A percentile compares a stretch with the other conserved stretches of the same genome.
These are phyloP conservation scores for Ceratocystis colombiana DNA, from an alignment of 2,329 filamentous ascomycete species.

Conservation along the genomic window DNA sequence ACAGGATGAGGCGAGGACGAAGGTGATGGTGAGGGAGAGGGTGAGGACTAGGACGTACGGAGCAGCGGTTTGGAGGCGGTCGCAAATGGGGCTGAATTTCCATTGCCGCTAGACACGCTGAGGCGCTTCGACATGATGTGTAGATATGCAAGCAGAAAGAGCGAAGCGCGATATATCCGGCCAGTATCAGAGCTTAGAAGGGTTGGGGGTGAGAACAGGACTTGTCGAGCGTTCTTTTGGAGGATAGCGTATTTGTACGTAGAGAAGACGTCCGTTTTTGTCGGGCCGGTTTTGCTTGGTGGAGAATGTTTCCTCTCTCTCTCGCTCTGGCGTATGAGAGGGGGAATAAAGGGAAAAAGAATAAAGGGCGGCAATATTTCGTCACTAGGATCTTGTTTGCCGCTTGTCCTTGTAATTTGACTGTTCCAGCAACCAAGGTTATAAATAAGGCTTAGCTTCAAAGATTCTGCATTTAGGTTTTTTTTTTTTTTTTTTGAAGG, in stretches of 20 bases:
- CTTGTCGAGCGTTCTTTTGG: too few relatives aligned
- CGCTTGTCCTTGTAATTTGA: not conserved
- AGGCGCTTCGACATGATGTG: slow-evolving; percentile 54
- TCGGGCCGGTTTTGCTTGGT: not conserved
- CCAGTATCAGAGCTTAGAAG: too few relatives aligned
- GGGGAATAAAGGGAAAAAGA: not conserved
- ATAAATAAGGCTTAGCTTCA: too few relatives aligned
- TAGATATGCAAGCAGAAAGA: not conserved
- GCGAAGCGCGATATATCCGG: too few relatives aligned
- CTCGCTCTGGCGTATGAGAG: not conserved
- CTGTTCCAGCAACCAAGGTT: too few relatives aligned
- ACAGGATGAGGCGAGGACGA: not conserved
- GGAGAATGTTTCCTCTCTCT: not conserved
- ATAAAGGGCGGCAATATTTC: slow-evolving; percentile 5
- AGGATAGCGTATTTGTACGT: too few relatives aligned
- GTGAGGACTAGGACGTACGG: slow-evolving; percentile 30
- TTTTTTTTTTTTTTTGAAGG: not conserved
- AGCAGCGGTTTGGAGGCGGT: slow-evolving; percentile 17
- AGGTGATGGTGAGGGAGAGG: too few relatives aligned
- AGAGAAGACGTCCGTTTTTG: not conserved
- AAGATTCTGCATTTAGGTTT: not conserved
- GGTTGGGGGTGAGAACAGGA: too few relatives aligned
- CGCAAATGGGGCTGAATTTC: slow-evolving; percentile 31
- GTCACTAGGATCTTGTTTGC: not conserved
- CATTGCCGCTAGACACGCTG: slow-evolving; percentile 38